phyloP scores from a whole-genome alignment of 495 filamentous ascomycete species.

The Ascodesmis nigricans region DNA sequence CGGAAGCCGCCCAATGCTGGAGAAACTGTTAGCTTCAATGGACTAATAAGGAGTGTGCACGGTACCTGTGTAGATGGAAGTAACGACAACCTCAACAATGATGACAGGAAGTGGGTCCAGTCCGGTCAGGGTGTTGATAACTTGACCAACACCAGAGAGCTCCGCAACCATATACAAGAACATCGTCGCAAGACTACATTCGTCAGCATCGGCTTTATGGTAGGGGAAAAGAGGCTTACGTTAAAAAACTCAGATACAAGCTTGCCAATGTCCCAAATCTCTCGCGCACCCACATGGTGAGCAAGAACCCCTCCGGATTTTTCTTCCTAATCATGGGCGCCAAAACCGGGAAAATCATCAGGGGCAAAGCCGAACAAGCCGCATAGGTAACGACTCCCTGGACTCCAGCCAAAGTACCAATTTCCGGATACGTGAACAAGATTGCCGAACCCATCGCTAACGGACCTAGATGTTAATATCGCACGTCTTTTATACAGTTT shows the following conservation, averaged over 20 bases:
- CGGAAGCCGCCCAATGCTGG: constrained; percentile 51
- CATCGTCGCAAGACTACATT: constrained; percentile 37
- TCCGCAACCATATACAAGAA: constrained; percentile 69
- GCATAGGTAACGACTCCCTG: constrained; percentile 54
- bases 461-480: background rate
- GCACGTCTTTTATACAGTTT: background rate
- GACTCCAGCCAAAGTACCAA: constrained; percentile 56
- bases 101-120: constrained; percentile 48
- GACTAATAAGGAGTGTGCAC: constrained; percentile 10
- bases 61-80: constrained; percentile 58
- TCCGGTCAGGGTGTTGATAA: constrained; percentile 46
- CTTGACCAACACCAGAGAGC: constrained; percentile 50
- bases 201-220: background rate
- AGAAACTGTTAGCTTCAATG: constrained; percentile 2
- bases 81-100: constrained; percentile 48
- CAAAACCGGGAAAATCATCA: constrained; percentile 44
- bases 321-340: constrained; percentile 51
- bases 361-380: constrained; percentile 39
- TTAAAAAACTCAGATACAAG: constrained; percentile 46
- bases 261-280: constrained; percentile 43
- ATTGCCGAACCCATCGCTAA: constrained; percentile 57
- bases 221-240: constrained; percentile 21
- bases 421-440: constrained; percentile 52
- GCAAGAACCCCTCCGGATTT: constrained; percentile 53
- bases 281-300: constrained; percentile 60